phyloP scores from a whole-genome alignment of 495 filamentous ascomycete species.

The Polyplosphaeria fusca region DNA sequence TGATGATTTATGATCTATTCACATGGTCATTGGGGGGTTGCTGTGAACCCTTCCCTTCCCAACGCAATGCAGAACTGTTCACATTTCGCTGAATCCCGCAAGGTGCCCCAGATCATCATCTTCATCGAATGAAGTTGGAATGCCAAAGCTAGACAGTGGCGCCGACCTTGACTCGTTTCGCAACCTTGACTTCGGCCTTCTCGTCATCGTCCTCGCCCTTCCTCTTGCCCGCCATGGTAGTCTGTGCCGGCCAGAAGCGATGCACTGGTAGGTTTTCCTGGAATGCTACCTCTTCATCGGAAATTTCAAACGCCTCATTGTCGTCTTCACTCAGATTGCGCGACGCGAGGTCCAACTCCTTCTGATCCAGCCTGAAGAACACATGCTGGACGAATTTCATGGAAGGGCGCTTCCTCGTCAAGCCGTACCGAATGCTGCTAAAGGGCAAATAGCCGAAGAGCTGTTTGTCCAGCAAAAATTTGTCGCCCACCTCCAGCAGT shows the following conservation, averaged over 20 bases:
- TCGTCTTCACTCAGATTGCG: conserved; percentile 10
- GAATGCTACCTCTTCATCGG: conserved; percentile 3
- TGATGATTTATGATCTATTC: too few relatives aligned
- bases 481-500: conserved; percentile 16
- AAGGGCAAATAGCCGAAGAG: conserved; percentile 8
- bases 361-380: conserved; percentile 21
- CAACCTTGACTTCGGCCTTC: background rate
- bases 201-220: conserved; percentile 17
- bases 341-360: background rate
- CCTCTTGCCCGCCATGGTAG: conserved; percentile 8
- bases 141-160: too few relatives aligned
- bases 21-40: too few relatives aligned
- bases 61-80: too few relatives aligned
- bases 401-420: conserved; percentile 12
- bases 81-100: too few relatives aligned
- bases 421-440: background rate
- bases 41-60: too few relatives aligned
- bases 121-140: too few relatives aligned
- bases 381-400: conserved; percentile 30
- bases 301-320: conserved; percentile 13
- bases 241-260: conserved; percentile 16
- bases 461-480: background rate
- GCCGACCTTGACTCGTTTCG: too few relatives aligned
- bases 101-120: too few relatives aligned
- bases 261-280: background rate